A percentile compares a stretch with the other conserved stretches of the same genome.
Evolutionary conservation across 129 eudicot genomes (phyloP).

Genomic region (Kitagawia praeruptora): DNA sequence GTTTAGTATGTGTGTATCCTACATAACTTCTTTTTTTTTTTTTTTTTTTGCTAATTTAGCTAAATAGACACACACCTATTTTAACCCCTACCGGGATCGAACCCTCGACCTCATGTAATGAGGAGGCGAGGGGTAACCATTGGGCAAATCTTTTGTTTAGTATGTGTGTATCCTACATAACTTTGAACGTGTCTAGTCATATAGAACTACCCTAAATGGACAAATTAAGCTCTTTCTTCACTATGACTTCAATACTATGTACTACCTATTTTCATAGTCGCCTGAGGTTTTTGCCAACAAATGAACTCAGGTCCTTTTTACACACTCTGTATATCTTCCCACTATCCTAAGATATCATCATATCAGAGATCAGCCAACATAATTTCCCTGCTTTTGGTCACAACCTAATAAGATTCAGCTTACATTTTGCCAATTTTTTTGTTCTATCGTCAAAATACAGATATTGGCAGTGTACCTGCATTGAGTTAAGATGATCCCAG

Average conservation of each 20-base stretch:
- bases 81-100: too few relatives aligned
- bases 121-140: too few relatives aligned
- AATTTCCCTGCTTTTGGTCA: neutral
- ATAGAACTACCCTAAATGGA: neutral
- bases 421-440: neutral
- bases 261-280: neutral
- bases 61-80: too few relatives aligned
- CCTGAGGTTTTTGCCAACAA: neutral
- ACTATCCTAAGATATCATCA: neutral
- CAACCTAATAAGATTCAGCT: neutral
- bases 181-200: neutral
- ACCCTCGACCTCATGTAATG: too few relatives aligned
- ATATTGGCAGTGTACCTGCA: constrained; percentile 61
- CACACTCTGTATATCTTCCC: neutral
- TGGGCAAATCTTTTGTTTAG: neutral
- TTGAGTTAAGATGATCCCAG: constrained; percentile 88
- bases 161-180: neutral
- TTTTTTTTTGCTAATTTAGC: too few relatives aligned
- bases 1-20: neutral
- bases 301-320: neutral
- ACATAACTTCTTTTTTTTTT: too few relatives aligned
- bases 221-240: neutral
- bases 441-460: neutral
- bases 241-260: neutral
- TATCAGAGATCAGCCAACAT: neutral